Percentiles rank a stretch among this genome's conserved stretches.
Evolutionary conservation across 2,329 filamentous ascomycete genomes (phyloP).

Genomic region (Colletotrichum sp.): DNA sequence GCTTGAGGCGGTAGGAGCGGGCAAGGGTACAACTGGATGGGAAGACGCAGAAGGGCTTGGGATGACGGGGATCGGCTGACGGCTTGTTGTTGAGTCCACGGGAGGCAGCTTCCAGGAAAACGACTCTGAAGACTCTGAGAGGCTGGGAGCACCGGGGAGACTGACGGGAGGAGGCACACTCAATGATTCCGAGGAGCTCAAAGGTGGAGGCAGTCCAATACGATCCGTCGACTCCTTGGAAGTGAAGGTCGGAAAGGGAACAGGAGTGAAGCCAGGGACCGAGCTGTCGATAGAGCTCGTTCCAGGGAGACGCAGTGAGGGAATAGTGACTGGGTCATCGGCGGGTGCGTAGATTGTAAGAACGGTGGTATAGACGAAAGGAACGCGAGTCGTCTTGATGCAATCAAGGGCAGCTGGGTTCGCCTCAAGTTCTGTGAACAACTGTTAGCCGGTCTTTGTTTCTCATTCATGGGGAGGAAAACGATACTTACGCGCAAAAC

Average conservation of each 20-base stretch:
- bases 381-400: background rate
- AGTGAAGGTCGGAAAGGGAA: background rate
- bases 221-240: background rate
- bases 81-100: background rate
- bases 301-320: background rate
- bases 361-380: background rate
- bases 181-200: background rate
- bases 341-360: background rate
- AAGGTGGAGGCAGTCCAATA: background rate
- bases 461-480: fast-evolving
- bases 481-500: background rate
- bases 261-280: background rate
- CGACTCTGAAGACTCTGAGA: background rate
- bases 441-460: background rate
- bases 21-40: background rate
- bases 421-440: background rate
- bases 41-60: background rate
- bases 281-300: background rate
- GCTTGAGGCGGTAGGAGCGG: background rate
- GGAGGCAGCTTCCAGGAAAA: background rate
- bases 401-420: background rate
- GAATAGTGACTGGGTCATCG: background rate
- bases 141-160: background rate
- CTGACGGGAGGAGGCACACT: background rate
- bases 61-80: background rate